These are phyloP conservation scores for Cenchrus americanus DNA, from an alignment of 176 grass and related monocot genomes.

Conservation along the genomic window DNA sequence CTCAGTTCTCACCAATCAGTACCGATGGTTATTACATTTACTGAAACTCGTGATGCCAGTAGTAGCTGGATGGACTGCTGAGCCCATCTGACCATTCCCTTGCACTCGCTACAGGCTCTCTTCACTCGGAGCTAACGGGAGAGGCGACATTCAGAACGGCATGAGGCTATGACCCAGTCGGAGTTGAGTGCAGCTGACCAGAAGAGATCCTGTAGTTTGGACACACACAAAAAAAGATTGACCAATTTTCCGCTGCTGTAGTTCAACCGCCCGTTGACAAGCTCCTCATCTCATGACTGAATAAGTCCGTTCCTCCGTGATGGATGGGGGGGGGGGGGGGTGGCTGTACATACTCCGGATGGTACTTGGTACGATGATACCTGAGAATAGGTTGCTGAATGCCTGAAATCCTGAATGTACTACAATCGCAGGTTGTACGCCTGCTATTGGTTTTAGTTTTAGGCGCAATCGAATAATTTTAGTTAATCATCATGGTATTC, in stretches of 20 bases:
- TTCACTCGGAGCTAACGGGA: conserved; percentile 15
- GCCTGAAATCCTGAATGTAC: background rate
- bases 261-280: conserved; percentile 9
- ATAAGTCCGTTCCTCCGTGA: conserved; percentile 7
- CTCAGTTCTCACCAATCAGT: background rate
- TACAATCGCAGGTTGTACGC: conserved; percentile 9
- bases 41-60: background rate
- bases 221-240: background rate
- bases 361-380: background rate
- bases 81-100: conserved; percentile 32
- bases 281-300: background rate
- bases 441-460: conserved; percentile 41
- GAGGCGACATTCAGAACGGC: background rate
- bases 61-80: background rate
- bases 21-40: background rate
- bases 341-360: conserved; percentile 39
- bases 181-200: conserved; percentile 21
- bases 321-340: conserved; percentile 6
- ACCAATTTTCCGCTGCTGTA: background rate
- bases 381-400: background rate
- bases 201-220: conserved; percentile 5
- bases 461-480: conserved; percentile 34
- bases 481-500: conserved; percentile 17
- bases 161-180: conserved; percentile 10
- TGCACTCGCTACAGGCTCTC: conserved; percentile 35